phyloP scores from a whole-genome alignment of 2,329 filamentous ascomycete species.

The Beauveria caledonica region DNA sequence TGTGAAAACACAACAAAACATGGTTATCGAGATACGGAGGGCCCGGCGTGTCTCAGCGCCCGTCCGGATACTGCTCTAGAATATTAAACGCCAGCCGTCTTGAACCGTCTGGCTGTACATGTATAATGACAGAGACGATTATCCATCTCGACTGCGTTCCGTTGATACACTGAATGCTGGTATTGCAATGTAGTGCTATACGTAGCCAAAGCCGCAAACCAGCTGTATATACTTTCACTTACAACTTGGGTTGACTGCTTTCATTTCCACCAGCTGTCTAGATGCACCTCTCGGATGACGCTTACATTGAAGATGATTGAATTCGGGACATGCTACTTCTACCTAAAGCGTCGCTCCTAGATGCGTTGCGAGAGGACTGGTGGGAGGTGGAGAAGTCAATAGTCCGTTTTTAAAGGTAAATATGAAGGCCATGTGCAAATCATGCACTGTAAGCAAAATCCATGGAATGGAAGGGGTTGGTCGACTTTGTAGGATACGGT shows the following conservation, averaged over 20 bases:
- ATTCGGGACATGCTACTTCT: neutral
- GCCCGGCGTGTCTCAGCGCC: no score
- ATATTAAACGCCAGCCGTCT: neutral
- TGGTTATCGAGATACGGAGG: neutral
- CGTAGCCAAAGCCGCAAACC: no score
- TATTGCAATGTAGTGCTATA: neutral
- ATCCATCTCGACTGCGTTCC: neutral
- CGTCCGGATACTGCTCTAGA: conserved; percentile 1
- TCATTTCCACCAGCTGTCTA: neutral
- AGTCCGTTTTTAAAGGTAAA: no score
- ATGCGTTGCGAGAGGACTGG: neutral
- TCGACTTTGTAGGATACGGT: neutral
- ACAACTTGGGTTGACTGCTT: neutral
- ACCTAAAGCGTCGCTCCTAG: neutral
- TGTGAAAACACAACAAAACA: neutral
- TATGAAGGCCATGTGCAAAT: no score
- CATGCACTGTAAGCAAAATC: no score
- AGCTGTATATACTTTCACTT: no score
- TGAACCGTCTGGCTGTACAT: conserved; percentile 1
- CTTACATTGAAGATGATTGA: neutral
- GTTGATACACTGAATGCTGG: neutral
- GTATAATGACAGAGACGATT: conserved; percentile 7
- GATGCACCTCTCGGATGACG: neutral
- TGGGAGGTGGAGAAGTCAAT: no score
- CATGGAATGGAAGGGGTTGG: neutral